phyloP scores from a whole-genome alignment of 768 basidiomycete genomes.

The Mycena kentingensis region DNA sequence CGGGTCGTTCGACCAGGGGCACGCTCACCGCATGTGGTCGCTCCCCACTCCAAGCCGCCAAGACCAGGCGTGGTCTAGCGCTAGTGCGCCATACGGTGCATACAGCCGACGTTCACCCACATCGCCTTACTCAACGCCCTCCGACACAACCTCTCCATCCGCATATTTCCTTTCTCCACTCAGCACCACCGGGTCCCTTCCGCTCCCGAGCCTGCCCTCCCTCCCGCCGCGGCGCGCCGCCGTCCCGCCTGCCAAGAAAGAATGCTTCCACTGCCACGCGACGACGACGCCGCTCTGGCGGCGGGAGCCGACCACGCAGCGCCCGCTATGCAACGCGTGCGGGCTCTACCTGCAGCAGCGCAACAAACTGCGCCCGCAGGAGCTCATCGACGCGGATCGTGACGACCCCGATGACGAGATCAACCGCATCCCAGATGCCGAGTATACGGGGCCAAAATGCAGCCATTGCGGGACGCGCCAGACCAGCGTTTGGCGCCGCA shows the following conservation, averaged over 20 bases:
- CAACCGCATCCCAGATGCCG: not conserved
- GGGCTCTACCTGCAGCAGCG: slow-evolving; percentile 13
- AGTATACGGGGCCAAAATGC: slow-evolving; percentile 1
- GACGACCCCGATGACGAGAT: not conserved
- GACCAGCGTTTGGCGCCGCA: not conserved
- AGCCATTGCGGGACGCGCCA: not conserved
- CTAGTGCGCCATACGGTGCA: too few species aligned
- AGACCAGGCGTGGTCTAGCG: too few species aligned
- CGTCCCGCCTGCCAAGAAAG: not conserved
- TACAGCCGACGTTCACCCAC: too few species aligned
- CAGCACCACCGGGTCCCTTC: not conserved
- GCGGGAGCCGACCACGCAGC: slow-evolving; percentile 6
- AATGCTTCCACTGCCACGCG: slow-evolving; percentile 7
- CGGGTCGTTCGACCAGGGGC: too few species aligned
- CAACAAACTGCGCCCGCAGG: not conserved
- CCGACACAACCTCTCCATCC: too few species aligned
- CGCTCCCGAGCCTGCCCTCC: not conserved
- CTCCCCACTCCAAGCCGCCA: too few species aligned
- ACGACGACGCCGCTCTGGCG: slow-evolving; percentile 14
- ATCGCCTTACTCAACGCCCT: too few species aligned
- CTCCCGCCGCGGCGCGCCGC: not conserved
- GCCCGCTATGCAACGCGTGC: slow-evolving; percentile 7
- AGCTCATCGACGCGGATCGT: slow-evolving; percentile 9
- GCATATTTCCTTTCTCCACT: too few species aligned
- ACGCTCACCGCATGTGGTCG: too few species aligned